These are phyloP conservation scores for Nepenthes mirabilis DNA, from an alignment of 148 eudicot species.

Conservation along the genomic window DNA sequence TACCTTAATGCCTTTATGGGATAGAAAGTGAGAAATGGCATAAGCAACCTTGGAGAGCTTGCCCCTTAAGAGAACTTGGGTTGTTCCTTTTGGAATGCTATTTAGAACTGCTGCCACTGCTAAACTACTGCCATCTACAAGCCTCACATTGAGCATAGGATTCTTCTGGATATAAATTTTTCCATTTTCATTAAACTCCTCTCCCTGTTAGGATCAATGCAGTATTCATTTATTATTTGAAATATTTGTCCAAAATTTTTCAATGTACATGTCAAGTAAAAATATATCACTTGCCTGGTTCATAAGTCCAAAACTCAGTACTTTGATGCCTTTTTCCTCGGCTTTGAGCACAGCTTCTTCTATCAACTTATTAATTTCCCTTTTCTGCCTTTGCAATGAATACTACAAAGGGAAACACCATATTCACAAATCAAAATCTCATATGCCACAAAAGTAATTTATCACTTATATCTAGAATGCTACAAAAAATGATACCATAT, in stretches of 20 bases:
- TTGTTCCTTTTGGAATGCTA: slow-evolving; percentile 16
- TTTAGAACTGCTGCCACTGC: slow-evolving; percentile 7
- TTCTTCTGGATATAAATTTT: slow-evolving; percentile 7
- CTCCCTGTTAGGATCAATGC: slow-evolving; percentile 9
- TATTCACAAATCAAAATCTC: too few species aligned
- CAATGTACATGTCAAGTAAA: neutral
- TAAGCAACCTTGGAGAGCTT: slow-evolving; percentile 13
- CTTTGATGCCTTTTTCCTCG: slow-evolving; percentile 31
- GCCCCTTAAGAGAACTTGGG: slow-evolving; percentile 10
- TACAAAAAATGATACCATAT: too few species aligned
- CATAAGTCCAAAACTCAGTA: slow-evolving; percentile 42
- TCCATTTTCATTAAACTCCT: slow-evolving; percentile 16
- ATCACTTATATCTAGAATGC: too few species aligned
- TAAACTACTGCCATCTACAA: slow-evolving; percentile 18
- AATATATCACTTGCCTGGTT: slow-evolving; percentile 36
- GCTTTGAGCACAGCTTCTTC: slow-evolving; percentile 50
- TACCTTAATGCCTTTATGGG: slow-evolving; percentile 45
- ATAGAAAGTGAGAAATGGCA: slow-evolving; percentile 8
- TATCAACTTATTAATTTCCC: slow-evolving; percentile 25
- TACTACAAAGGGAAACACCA: slow-evolving; percentile 15
- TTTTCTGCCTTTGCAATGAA: slow-evolving; percentile 30
- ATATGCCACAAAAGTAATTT: too few species aligned
- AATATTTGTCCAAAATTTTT: too few species aligned
- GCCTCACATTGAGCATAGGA: slow-evolving; percentile 14
- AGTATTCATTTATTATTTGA: too few species aligned